Percentiles rank a stretch among this genome's conserved stretches.
Evolutionary conservation across 108 stramenopile species (phyloP).

Genomic region (Discostella pseudostelligera): DNA sequence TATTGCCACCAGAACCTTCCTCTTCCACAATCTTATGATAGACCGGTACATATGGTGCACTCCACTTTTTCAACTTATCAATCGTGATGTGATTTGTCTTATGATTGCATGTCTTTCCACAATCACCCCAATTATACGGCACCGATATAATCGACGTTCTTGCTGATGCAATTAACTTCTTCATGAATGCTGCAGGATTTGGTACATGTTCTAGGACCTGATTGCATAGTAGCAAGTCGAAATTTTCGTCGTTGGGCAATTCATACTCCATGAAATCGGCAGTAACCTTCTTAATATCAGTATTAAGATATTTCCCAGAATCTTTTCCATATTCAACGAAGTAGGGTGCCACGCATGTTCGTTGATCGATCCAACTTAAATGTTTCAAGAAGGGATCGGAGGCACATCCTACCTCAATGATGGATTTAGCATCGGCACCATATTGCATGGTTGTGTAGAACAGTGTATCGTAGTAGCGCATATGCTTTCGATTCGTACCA

Average conservation of each 20-base stretch:
- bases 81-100: conserved; percentile 11
- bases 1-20: neutral
- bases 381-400: conserved; percentile 28
- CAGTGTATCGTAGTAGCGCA: conserved; percentile 30
- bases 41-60: conserved; percentile 18
- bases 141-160: conserved; percentile 35
- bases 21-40: conserved; percentile 16
- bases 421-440: conserved; percentile 16
- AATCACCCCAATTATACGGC: conserved; percentile 24
- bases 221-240: conserved; percentile 34
- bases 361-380: conserved; percentile 25
- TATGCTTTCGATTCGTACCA: neutral
- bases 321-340: conserved; percentile 31
- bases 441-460: conserved; percentile 33
- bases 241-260: conserved; percentile 18
- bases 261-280: conserved; percentile 41
- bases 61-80: conserved; percentile 21
- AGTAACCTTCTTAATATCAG: conserved; percentile 16
- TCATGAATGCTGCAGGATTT: conserved; percentile 31
- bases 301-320: neutral
- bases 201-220: conserved; percentile 35
- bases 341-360: conserved; percentile 37
- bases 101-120: conserved; percentile 31
- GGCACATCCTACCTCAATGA: conserved; percentile 37
- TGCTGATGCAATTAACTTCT: conserved; percentile 27